Evolutionary conservation across 768 basidiomycete genomes (phyloP).

Genomic region (Termitomyces sp.): DNA sequence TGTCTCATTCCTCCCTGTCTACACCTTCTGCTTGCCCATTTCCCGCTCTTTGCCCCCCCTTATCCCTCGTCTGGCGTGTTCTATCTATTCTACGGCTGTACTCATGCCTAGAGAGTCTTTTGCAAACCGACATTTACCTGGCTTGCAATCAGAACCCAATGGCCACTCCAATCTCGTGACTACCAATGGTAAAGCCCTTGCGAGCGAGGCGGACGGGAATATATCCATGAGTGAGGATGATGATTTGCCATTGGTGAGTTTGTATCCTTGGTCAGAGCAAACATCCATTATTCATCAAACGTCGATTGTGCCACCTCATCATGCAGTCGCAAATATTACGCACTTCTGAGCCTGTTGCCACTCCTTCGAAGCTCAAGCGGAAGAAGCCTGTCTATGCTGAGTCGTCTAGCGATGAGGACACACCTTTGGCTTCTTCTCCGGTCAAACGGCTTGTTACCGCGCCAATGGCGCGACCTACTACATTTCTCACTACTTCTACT

Average conservation of each 20-base stretch:
- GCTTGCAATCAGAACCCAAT: slow-evolving; percentile 38
- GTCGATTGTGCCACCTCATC: slow-evolving; percentile 23
- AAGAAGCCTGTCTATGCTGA: slow-evolving; percentile 52
- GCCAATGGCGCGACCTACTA: slow-evolving; percentile 37
- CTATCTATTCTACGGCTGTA: slow-evolving; percentile 20
- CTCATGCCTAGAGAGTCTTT: slow-evolving; percentile 43
- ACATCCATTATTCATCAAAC: slow-evolving; percentile 12
- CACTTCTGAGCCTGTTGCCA: slow-evolving; percentile 39
- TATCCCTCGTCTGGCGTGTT: slow-evolving; percentile 13
- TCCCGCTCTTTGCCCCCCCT: slow-evolving; percentile 12
- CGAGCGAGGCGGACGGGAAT: slow-evolving; percentile 32
- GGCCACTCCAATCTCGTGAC: slow-evolving; percentile 28
- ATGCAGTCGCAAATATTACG: slow-evolving; percentile 52
- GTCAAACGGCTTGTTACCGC: slow-evolving; percentile 43
- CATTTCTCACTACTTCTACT: slow-evolving; percentile 27
- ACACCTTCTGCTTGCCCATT: slow-evolving; percentile 13
- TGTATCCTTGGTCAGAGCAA: slow-evolving; percentile 2
- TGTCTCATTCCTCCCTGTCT: slow-evolving; percentile 24
- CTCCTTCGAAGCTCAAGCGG: slow-evolving; percentile 47
- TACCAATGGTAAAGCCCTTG: slow-evolving; percentile 44
- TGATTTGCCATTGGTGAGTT: slow-evolving; percentile 66
- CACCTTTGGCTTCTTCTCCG: slow-evolving; percentile 70
- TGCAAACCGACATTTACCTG: slow-evolving; percentile 55
- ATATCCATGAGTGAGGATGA: slow-evolving; percentile 66
- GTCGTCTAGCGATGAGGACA: slow-evolving; percentile 70